Evolutionary conservation across 2,329 filamentous ascomycete species (phyloP).

Genomic region (Cladorrhinum sp.): DNA sequence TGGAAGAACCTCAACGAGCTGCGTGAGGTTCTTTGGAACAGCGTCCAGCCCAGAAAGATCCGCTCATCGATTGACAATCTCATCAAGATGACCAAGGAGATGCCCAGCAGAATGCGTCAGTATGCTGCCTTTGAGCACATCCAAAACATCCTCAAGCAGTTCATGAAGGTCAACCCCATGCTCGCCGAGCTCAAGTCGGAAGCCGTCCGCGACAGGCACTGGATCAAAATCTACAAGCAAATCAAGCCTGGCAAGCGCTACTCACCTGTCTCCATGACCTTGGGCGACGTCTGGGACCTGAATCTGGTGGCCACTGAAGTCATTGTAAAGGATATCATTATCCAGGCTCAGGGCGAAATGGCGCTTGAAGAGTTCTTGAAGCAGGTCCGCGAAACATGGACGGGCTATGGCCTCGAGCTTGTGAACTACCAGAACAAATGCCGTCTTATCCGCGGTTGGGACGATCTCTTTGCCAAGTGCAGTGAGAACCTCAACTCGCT

Average conservation of each 20-base stretch:
- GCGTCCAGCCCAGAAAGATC: constrained; percentile 90
- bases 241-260: constrained; percentile 91
- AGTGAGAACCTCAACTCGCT: constrained; percentile 97
- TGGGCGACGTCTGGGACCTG: constrained; percentile 98
- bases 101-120: constrained; percentile 98
- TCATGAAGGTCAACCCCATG: constrained; percentile 86
- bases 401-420: constrained; percentile 88
- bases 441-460: constrained; percentile 94
- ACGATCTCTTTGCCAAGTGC: constrained; percentile 97
- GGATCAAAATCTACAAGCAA: constrained; percentile 96
- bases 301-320: constrained; percentile 84
- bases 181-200: constrained; percentile 92
- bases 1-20: constrained; percentile 96
- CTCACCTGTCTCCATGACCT: constrained; percentile 87
- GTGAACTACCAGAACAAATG: constrained; percentile 98
- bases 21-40: constrained; percentile 89
- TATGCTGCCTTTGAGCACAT: constrained; percentile 99
- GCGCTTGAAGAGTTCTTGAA: constrained; percentile 96
- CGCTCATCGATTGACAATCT: constrained; percentile 83
- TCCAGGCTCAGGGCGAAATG: constrained; percentile 97
- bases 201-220: constrained; percentile 92
- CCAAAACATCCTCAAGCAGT: constrained; percentile 80
- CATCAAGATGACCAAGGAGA: constrained; percentile 97
- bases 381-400: constrained; percentile 95
- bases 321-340: constrained; percentile 88